Base-by-base conservation (phyloP, 441 rosid genomes). In the Raphanus hybrid region DNA sequence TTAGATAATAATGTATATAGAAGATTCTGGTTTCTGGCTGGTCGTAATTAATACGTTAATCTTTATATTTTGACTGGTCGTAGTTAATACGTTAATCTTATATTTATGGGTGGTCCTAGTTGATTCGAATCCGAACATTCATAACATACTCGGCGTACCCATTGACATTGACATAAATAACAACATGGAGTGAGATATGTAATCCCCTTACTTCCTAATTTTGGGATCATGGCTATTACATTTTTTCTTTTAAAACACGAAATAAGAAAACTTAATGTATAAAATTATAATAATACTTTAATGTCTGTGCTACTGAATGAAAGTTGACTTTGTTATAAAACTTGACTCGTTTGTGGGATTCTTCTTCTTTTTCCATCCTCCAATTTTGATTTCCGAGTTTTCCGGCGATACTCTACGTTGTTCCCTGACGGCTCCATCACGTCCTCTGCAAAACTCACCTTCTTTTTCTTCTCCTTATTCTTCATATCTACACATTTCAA, bases 371-470 rank as follows among this genome's bases (percentile, higher is more conserved):
- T 32, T 70, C 69, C 61, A 64, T 75, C 73, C 11, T 12, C 62
- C 71, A 29, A 15, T 45, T 11, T n/a, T 45, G 64, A 57, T 43
- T 57, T 74, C 11, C 41, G 41, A 66, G 8, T 43, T 16, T 7
- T 80, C 74, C 62, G 78, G 39, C 93, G 80, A 74, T 87, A 86
- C 26, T 89, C 87, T 58, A 82, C 78, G 74, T 82, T 88, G 59
- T 87, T 82, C 4, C 82, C 76, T 3, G 92, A 86, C 0, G 92
- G 88, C 75, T 86, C 91, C 23, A 84, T 67, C 75, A 91, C 89
- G 45, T 89, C 89, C 0, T 82, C 87, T 5, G 94, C 89, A 62
- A 93, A 93, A 48, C 90, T 81, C 34, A 90, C 97, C 81, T 75
- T 87, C 80, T 79, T 87, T 27, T 35, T 57, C 35, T 14, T 55